Percentiles rank a stretch among this genome's conserved stretches.
Conservation (phyloP, 306 rosid genomes). For the Leucaena leucocephala region DNA sequence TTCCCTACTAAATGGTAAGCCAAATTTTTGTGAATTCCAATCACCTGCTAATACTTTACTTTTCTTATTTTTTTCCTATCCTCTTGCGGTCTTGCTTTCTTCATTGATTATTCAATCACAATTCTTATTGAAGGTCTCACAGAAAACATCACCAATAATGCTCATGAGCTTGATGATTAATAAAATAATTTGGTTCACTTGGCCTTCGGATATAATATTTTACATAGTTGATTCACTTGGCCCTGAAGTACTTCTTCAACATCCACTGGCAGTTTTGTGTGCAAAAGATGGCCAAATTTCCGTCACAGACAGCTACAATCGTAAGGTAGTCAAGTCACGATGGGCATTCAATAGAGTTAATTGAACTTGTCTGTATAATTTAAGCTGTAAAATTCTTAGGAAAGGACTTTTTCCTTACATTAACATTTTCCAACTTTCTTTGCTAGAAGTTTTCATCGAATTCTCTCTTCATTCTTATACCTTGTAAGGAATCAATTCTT, state of each 20-base stretch:
- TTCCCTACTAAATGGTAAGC: slow-evolving; percentile 63
- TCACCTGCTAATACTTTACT: slow-evolving; percentile 8
- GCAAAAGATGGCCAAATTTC: slow-evolving; percentile 18
- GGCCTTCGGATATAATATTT: not conserved
- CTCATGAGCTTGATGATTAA: not conserved
- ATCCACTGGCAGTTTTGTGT: slow-evolving; percentile 47
- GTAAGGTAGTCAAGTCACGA: slow-evolving; percentile 64
- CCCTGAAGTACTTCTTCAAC: slow-evolving; percentile 90
- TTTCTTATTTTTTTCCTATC: not conserved
- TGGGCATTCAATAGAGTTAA: slow-evolving; percentile 10
- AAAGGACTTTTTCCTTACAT: slow-evolving; percentile 12
- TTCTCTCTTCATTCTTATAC: slow-evolving; percentile 19
- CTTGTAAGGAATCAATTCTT: slow-evolving; percentile 31
- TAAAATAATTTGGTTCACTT: slow-evolving; percentile 20
- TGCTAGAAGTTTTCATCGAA: slow-evolving; percentile 21
- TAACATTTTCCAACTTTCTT: slow-evolving; percentile 20
- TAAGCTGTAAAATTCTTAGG: not conserved
- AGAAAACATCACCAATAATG: not conserved
- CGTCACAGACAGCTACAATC: slow-evolving; percentile 90
- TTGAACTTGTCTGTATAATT: not conserved
- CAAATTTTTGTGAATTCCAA: slow-evolving; percentile 23
- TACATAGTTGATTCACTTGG: slow-evolving; percentile 28
- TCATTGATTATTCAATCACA: slow-evolving; percentile 7
- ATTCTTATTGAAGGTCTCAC: not conserved
- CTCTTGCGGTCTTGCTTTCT: not conserved